Base-by-base conservation (phyloP, 805 yeast genomes). In the Candida coleopterorum region DNA sequence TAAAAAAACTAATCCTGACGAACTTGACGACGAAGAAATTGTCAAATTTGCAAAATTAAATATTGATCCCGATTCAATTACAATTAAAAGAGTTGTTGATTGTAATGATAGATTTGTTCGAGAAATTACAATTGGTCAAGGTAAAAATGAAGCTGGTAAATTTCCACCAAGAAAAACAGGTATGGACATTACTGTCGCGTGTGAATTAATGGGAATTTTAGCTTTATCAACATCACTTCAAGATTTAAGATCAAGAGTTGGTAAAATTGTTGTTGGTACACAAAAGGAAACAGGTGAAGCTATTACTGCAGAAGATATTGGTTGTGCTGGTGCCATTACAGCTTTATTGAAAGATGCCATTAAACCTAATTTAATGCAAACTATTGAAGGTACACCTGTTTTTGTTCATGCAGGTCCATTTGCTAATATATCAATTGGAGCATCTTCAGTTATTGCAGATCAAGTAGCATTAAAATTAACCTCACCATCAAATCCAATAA, bases 381-480 rank as follows among this genome's bases (percentile, higher is more conserved):
- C 97, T 34, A 74, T 90, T 43, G 97, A 90, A 65, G 97, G 97
- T 42, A 89, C 97, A 6, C 97, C 97, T 5, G 97, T 90, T 18
- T 79, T 90, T 54, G 96, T 90, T 14, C 97, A 90, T 58, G 97
- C 97, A 27, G 97, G 97, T 45, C 97, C 97, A 20, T 90, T 90
- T 60, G 97, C 97, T 47, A 90, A 90, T 65, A 90, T 90, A 47
- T 85, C 96, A 23, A 90, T 90, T 57, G 98, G 98, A 51, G 96
- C 97, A 10, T 85, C 90, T 24, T 89, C 97, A 9, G 89, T 90
- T 12, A 68, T 90, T 39, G 97, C 97, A 39, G 98, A 90, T 60
- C 80, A 80, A 59, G 77, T 90, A 63, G 98, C 95, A 4, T 72
- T 90, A 56, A 88, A 90, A 65, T 76, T 90, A 49, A 88, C 95